Conservation (phyloP, 192 early-diverging fungal genomes). For the Helicostylum pulchrum region DNA sequence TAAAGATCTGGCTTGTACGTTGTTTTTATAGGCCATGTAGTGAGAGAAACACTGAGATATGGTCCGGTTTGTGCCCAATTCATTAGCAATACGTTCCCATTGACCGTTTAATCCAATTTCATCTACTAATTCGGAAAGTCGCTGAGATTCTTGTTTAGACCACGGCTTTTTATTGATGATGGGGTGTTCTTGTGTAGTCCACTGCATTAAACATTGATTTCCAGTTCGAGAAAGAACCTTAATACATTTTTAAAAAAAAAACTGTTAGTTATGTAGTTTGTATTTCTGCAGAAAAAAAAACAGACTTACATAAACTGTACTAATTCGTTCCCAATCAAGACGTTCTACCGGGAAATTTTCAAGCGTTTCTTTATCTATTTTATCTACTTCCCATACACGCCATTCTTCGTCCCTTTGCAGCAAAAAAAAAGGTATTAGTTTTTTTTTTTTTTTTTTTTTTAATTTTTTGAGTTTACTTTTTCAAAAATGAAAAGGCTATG, state of each 20-base stretch:
- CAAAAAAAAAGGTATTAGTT: neutral
- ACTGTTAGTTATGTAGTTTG: too few relatives aligned
- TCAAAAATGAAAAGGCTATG: conserved; percentile 14
- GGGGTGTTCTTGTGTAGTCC: conserved; percentile 76
- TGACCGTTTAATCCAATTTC: conserved; percentile 46
- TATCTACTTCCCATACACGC: conserved; percentile 23
- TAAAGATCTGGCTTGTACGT: conserved; percentile 35
- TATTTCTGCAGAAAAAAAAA: neutral
- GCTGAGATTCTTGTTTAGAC: conserved; percentile 53
- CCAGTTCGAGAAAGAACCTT: conserved; percentile 58
- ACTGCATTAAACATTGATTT: conserved; percentile 76
- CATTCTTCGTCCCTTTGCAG: conserved; percentile 2
- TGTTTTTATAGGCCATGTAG: conserved; percentile 54
- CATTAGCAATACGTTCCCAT: conserved; percentile 66
- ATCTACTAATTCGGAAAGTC: conserved; percentile 45
- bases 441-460: neutral
- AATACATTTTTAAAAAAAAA: neutral
- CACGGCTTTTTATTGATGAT: conserved; percentile 70
- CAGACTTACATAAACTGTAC: conserved; percentile 13
- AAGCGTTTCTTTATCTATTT: conserved; percentile 1
- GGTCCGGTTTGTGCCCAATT: conserved; percentile 63
- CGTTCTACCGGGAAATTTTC: conserved; percentile 13
- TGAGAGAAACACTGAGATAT: conserved; percentile 71
- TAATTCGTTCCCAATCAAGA: conserved; percentile 23
- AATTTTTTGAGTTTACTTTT: too few relatives aligned